Conservation (phyloP, 2,329 filamentous ascomycete species). For the Cladobotryum protrusum region DNA sequence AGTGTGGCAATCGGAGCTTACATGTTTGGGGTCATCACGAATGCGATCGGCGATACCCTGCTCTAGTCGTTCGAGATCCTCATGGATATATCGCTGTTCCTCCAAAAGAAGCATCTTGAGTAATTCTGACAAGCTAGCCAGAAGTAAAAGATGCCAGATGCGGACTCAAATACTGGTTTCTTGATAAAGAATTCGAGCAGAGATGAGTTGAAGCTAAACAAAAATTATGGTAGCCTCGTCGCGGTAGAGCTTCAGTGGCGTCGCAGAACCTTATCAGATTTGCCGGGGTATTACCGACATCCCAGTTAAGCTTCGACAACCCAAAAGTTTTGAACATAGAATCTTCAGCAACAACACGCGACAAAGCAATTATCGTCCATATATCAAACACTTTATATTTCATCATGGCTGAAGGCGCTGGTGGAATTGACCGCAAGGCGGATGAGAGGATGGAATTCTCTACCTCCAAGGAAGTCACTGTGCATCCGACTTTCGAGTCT, state of each 20-base stretch:
- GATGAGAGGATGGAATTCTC: constrained; percentile 98
- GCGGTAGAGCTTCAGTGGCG: constrained; percentile 4
- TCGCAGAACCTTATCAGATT: constrained; percentile 6
- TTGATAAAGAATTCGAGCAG: neutral
- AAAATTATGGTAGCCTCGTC: constrained; percentile 8
- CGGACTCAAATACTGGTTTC: neutral
- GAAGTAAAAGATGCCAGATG: neutral
- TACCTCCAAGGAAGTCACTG: constrained; percentile 95
- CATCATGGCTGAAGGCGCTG: constrained; percentile 78
- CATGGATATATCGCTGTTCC: constrained; percentile 88
- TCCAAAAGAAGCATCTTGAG: constrained; percentile 74
- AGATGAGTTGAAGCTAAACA: neutral
- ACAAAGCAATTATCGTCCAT: constrained; percentile 3
- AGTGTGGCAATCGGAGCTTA: constrained; percentile 38
- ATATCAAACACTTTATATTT: constrained; percentile 1
- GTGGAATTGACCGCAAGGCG: constrained; percentile 77
- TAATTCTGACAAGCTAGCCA: neutral
- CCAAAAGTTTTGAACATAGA: constrained; percentile 22
- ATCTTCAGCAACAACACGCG: neutral
- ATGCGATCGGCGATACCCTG: constrained; percentile 88
- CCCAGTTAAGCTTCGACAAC: neutral
- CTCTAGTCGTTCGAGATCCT: constrained; percentile 94
- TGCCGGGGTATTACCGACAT: constrained; percentile 27
- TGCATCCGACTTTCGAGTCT: constrained; percentile 87
- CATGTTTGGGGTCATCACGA: constrained; percentile 80